phyloP scores from a whole-genome alignment of 2,329 filamentous ascomycete genomes.

The Exophiala xenobiotica region DNA sequence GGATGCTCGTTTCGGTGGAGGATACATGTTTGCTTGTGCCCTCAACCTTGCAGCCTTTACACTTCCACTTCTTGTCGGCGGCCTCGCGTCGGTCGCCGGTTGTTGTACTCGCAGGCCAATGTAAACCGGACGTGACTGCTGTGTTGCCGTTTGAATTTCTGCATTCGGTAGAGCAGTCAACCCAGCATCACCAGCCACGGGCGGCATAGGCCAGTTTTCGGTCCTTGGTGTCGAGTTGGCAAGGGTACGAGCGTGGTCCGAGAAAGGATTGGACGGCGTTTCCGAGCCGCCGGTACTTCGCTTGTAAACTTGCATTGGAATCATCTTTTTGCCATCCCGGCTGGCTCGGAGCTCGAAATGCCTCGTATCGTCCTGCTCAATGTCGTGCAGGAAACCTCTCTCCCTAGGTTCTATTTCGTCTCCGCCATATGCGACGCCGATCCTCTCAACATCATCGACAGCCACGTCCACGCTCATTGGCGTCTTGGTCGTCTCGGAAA shows the following conservation, averaged over 20 bases:
- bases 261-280: background rate
- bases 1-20: background rate
- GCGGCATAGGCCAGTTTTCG: conserved; percentile 11
- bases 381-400: conserved; percentile 16
- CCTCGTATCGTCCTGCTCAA: conserved; percentile 66
- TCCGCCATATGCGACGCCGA: conserved; percentile 6
- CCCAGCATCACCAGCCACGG: background rate
- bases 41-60: background rate
- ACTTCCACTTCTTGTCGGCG: background rate
- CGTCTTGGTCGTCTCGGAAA: conserved; percentile 3
- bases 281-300: background rate
- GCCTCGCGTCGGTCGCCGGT: background rate
- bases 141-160: background rate
- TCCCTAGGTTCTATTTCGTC: conserved; percentile 4
- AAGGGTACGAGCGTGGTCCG: background rate
- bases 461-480: background rate
- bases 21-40: background rate
- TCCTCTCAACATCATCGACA: conserved; percentile 7
- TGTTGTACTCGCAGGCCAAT: conserved; percentile 5
- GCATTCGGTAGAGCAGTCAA: background rate
- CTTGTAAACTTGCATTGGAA: conserved; percentile 26
- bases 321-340: conserved; percentile 21
- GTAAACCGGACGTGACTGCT: conserved; percentile 11
- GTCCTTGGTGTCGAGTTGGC: background rate
- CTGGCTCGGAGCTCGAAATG: conserved; percentile 66